phyloP scores from a whole-genome alignment of 202 grass and related monocot species.

The Carex arenaria region DNA sequence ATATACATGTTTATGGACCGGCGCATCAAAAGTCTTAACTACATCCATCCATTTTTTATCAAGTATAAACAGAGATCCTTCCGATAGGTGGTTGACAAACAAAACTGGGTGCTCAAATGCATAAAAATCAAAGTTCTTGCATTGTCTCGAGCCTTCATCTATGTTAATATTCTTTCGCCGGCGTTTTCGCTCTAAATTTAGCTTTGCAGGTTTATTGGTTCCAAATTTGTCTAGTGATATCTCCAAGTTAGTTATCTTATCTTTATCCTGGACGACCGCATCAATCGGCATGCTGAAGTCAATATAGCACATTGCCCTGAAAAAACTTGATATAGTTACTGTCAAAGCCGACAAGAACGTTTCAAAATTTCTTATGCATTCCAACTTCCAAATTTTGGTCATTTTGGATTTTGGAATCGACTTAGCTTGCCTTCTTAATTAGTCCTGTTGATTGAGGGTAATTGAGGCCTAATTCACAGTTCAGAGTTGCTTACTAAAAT shows the following conservation, averaged over 20 bases:
- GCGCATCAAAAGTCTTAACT: conserved; percentile 51
- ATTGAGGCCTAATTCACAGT: background rate
- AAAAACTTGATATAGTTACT: conserved; percentile 13
- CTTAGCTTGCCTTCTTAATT: background rate
- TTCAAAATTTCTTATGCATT: background rate
- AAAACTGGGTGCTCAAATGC: conserved; percentile 61
- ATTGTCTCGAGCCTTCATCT: conserved; percentile 36
- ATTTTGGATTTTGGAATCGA: background rate
- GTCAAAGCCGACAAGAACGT: background rate
- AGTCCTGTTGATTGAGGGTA: background rate
- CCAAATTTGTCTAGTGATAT: conserved; percentile 35
- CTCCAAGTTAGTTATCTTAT: conserved; percentile 20
- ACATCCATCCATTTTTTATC: conserved; percentile 93
- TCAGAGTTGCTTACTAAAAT: background rate
- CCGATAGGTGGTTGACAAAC: conserved; percentile 66
- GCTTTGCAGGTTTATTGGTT: conserved; percentile 22
- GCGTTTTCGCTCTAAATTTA: conserved; percentile 29
- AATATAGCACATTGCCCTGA: conserved; percentile 92
- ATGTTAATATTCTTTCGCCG: conserved; percentile 37
- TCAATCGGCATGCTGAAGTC: conserved; percentile 79
- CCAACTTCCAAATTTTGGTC: background rate
- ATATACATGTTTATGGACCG: conserved; percentile 73
- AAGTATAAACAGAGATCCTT: conserved; percentile 67
- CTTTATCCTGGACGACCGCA: conserved; percentile 31
- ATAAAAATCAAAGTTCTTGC: conserved; percentile 62